These are phyloP conservation scores for Codiaeum variegatum DNA, from an alignment of 441 rosid genomes.

Conservation along the genomic window DNA sequence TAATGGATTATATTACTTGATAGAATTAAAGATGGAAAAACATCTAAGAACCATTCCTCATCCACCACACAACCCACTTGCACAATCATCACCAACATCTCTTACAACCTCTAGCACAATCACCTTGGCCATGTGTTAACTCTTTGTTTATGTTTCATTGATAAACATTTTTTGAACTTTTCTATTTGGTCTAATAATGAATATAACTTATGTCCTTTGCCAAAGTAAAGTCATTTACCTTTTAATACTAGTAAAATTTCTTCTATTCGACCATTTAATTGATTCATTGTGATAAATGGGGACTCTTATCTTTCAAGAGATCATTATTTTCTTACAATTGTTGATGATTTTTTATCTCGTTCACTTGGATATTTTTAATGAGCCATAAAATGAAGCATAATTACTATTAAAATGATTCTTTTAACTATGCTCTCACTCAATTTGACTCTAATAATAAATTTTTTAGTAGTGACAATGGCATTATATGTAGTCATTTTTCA, in stretches of 20 bases:
- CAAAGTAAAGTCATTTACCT: slow-evolving; percentile 2
- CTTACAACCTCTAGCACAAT: too few relatives aligned
- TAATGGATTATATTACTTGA: background rate
- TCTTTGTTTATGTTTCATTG: background rate
- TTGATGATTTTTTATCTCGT: slow-evolving; percentile 1
- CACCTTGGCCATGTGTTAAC: too few relatives aligned
- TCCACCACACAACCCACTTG: background rate
- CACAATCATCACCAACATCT: too few relatives aligned
- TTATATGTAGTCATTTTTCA: background rate
- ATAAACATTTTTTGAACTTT: background rate
- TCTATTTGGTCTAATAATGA: too few relatives aligned
- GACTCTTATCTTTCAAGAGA: slow-evolving; percentile 2
- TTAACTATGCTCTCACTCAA: slow-evolving; percentile 1
- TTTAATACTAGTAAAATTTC: background rate
- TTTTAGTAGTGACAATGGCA: slow-evolving; percentile 14
- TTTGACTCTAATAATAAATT: slow-evolving; percentile 2
- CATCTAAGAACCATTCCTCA: background rate
- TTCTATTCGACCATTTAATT: background rate
- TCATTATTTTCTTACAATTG: background rate
- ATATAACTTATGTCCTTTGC: background rate
- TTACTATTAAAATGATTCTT: background rate
- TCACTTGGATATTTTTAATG: slow-evolving; percentile 9
- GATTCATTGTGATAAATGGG: slow-evolving; percentile 7
- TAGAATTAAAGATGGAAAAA: background rate
- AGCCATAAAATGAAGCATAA: slow-evolving; percentile 3